Evolutionary conservation across 1,139 yeast genomes (phyloP).

Genomic region (Candida mesenterica): DNA sequence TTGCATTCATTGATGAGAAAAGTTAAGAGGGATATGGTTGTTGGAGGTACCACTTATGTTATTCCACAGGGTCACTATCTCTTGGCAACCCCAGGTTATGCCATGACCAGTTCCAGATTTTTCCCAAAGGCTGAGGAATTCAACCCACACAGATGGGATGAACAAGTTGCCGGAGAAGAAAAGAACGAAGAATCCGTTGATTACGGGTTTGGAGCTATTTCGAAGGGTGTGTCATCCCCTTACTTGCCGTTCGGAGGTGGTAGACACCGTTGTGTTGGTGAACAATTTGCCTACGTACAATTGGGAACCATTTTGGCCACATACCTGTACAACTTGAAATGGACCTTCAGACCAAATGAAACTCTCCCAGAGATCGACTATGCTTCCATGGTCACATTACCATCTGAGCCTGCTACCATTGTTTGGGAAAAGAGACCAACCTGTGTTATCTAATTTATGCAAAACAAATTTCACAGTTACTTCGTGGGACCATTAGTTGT

Average conservation of each 20-base stretch:
- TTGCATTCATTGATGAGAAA: slow-evolving; percentile 93
- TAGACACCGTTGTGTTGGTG: slow-evolving; percentile 99
- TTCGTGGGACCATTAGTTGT: slow-evolving; percentile 1
- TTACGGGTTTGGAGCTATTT: slow-evolving; percentile 93
- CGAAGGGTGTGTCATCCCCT: slow-evolving; percentile 94
- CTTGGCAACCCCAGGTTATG: slow-evolving; percentile 90
- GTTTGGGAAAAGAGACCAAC: slow-evolving; percentile 65
- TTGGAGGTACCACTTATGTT: slow-evolving; percentile 76
- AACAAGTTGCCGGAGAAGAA: slow-evolving; percentile 12
- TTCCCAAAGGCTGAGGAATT: slow-evolving; percentile 72
- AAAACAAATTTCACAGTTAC: too few relatives aligned
- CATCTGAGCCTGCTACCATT: slow-evolving; percentile 73
- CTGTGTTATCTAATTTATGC: slow-evolving; percentile 13
- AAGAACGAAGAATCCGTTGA: slow-evolving; percentile 57
- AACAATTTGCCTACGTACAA: slow-evolving; percentile 95
- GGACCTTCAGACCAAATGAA: slow-evolving; percentile 61
- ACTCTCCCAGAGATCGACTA: slow-evolving; percentile 78
- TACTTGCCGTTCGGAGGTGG: slow-evolving; percentile 99
- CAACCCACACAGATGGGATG: slow-evolving; percentile 90
- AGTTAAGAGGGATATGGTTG: slow-evolving; percentile 73
- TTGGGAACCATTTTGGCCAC: slow-evolving; percentile 82
- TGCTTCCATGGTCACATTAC: slow-evolving; percentile 92
- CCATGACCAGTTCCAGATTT: slow-evolving; percentile 71
- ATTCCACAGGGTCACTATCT: slow-evolving; percentile 91
- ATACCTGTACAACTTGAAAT: slow-evolving; percentile 71